Base-by-base conservation (phyloP, 805 yeast species). In the Lipomyces orientalis region DNA sequence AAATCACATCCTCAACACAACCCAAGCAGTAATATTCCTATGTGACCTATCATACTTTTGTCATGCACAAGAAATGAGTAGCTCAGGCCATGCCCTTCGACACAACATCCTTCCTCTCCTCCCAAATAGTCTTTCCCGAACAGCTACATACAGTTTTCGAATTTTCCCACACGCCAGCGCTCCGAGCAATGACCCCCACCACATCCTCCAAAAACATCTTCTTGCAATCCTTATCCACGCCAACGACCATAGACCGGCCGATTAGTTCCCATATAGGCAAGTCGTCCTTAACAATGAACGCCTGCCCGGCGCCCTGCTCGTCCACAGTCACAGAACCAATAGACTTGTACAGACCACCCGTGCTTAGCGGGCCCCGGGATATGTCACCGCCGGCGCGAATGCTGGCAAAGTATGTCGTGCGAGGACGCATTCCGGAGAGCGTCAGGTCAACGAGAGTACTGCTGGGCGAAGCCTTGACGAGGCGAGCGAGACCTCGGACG, bases 121-220 rank as follows among this genome's bases (percentile, higher is more conserved):
- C 93, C 98, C 99, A 94, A 33, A 94, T 87, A 0, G 97, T 91
- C 82, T 93, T 92, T 19, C 99, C 99, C 16, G 94, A 88, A 78
- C 98, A 95, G 43, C 94, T 88, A 79, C 99, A 94, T 1, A 94
- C 97, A 67, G 88, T 88, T 79, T 94, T 94, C 73, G 90, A 91
- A 79, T 95, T 95, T 76, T 94, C 97, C 98, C 98, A 95, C 33
- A 88, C 90, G 16, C 99, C 99, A 0, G 99, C 98, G 74, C 96
- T 90, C 75, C 98, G 85, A 0, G 98, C 98, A 76, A 95, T 87
- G 31, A 94, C 97, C 37, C 99, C 98, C 60, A 88, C 88, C 9
- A 65, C 69, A 35, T 70, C 73, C 14, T 51, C n/a, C 64, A 62
- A 22, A 55, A 58, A 55, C 67, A 62, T 49, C 10, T 37, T 62